Percentiles rank a stretch among this genome's conserved stretches.
Evolutionary conservation across 2,329 filamentous ascomycete genomes (phyloP).

Genomic region (Metarhizium guizhouense): DNA sequence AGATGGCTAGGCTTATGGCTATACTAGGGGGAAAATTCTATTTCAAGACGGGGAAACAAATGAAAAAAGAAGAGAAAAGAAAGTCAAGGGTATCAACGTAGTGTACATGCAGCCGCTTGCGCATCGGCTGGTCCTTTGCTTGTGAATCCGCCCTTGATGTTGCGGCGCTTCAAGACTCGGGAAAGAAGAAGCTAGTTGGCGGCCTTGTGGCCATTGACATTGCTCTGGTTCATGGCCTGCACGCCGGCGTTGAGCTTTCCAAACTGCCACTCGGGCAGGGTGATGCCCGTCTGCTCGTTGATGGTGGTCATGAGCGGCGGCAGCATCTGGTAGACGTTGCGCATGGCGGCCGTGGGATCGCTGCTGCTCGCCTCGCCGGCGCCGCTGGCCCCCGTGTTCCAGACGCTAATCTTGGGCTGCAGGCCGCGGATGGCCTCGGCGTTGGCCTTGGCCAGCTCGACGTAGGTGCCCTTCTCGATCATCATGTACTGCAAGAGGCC

Average conservation of each 20-base stretch:
- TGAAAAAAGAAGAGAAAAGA: too few species aligned
- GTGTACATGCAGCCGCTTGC: too few species aligned
- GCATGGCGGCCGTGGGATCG: conserved; percentile 51
- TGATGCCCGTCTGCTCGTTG: conserved; percentile 80
- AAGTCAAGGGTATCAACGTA: too few species aligned
- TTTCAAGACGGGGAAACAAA: too few species aligned
- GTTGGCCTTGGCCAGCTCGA: conserved; percentile 70
- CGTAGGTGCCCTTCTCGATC: conserved; percentile 74
- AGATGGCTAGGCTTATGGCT: too few species aligned
- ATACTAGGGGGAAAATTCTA: too few species aligned
- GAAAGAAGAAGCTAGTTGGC: neutral
- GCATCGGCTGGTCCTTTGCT: too few species aligned
- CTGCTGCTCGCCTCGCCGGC: conserved; percentile 30
- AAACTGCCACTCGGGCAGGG: conserved; percentile 68
- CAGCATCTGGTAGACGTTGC: conserved; percentile 77
- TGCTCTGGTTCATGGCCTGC: conserved; percentile 18
- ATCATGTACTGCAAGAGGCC: conserved; percentile 79
- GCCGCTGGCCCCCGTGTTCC: conserved; percentile 62
- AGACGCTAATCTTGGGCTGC: conserved; percentile 83
- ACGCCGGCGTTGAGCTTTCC: conserved; percentile 32
- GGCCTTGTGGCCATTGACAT: conserved; percentile 6
- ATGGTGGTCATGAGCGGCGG: conserved; percentile 79
- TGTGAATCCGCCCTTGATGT: too few species aligned
- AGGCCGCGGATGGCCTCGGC: conserved; percentile 66
- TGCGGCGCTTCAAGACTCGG: too few species aligned